These are phyloP conservation scores for Nakataea oryzae DNA, from an alignment of 2,329 filamentous ascomycete species.

Conservation along the genomic window DNA sequence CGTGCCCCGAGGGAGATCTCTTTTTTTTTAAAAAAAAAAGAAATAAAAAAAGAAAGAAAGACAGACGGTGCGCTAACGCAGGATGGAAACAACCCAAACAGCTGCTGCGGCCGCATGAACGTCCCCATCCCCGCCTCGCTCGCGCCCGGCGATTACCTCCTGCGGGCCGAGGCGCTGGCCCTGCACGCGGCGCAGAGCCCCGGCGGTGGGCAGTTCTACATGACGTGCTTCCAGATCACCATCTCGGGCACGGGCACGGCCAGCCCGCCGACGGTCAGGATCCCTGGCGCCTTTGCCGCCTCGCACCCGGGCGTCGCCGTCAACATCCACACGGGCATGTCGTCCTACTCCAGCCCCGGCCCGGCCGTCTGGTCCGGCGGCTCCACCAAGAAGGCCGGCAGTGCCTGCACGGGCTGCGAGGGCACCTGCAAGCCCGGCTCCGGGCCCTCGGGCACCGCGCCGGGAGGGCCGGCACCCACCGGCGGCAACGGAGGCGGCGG, in stretches of 20 bases:
- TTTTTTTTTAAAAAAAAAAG: neutral
- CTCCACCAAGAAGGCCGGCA: conserved; percentile 23
- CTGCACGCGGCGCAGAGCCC: conserved; percentile 24
- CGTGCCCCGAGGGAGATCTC: no score
- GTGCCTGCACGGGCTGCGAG: conserved; percentile 22
- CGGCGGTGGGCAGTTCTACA: conserved; percentile 19
- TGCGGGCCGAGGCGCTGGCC: conserved; percentile 32
- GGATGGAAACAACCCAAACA: conserved; percentile 16
- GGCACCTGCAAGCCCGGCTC: conserved; percentile 22
- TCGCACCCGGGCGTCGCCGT: conserved; percentile 29
- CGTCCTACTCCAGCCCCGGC: conserved; percentile 26
- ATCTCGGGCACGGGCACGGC: conserved; percentile 12
- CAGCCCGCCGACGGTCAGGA: conserved; percentile 13
- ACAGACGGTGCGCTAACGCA: no score
- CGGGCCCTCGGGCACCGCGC: conserved; percentile 15
- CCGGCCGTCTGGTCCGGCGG: conserved; percentile 24
- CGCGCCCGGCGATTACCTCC: conserved; percentile 21
- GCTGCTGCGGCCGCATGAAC: conserved; percentile 21
- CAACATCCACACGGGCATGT: conserved; percentile 28
- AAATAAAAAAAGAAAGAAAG: conserved; percentile 6
- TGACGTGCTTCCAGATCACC: conserved; percentile 19
- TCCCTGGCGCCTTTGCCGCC: conserved; percentile 27
- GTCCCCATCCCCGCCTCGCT: conserved; percentile 15
- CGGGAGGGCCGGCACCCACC: conserved; percentile 9
- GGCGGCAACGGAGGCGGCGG: neutral